Evolutionary conservation across 2,329 filamentous ascomycete genomes (phyloP).

Genomic region (Aspergillus calidoustus): DNA sequence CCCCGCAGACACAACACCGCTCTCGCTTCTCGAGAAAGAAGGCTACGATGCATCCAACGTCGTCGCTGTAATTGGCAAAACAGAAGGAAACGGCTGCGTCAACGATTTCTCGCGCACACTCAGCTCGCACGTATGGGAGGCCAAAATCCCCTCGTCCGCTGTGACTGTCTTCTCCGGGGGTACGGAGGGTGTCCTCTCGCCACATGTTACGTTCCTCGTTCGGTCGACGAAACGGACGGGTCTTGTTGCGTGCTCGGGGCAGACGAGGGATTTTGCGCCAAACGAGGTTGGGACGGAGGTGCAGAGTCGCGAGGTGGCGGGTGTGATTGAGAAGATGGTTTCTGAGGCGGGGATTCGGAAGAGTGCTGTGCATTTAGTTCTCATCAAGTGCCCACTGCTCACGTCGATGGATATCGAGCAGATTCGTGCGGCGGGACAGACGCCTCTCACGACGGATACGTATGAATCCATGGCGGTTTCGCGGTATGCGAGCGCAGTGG

Average conservation of each 20-base stretch:
- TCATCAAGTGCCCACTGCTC: conserved; percentile 2
- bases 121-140: conserved; percentile 2
- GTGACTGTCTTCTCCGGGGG: conserved; percentile 6
- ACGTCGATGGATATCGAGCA: conserved; percentile 6
- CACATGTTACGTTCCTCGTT: conserved; percentile 6
- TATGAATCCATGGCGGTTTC: conserved; percentile 6
- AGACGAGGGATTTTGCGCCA: not conserved
- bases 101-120: conserved; percentile 8
- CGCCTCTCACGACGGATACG: conserved; percentile 1
- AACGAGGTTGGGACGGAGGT: not conserved
- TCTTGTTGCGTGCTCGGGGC: conserved; percentile 1
- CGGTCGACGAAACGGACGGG: not conserved
- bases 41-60: not conserved
- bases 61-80: conserved; percentile 1
- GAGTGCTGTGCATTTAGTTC: not conserved
- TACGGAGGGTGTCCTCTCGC: conserved; percentile 4
- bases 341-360: not conserved
- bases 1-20: conserved; percentile 1
- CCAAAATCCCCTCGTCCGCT: not conserved
- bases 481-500: conserved; percentile 2
- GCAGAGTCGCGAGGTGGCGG: not conserved
- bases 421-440: not conserved
- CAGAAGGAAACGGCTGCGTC: conserved; percentile 7
- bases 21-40: not conserved
- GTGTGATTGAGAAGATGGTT: not conserved